Base-by-base conservation (phyloP, 2,329 filamentous ascomycete genomes). In the Curvularia verruculosa region DNA sequence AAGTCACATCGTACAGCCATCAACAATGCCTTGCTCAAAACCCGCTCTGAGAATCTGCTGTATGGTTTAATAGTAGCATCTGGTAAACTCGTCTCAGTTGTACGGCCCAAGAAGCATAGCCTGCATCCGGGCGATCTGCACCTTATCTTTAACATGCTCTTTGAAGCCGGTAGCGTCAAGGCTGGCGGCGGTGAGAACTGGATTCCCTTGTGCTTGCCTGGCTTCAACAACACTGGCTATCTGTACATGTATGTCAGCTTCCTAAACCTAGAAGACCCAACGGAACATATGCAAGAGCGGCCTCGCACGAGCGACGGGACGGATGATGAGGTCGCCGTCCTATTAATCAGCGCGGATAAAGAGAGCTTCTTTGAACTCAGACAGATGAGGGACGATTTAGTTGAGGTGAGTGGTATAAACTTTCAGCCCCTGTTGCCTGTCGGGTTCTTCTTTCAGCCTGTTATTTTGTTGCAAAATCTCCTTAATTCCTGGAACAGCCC, bases 231-330 rank as follows among this genome's bases (percentile, higher is more conserved):
- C 75, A 90, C 88, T 49, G 96, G 95, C 24, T 99, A 96, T 73
- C 83, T 99, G 1, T 97, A 99, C 80, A 98, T 99, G 92, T 99
- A 98, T 72, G 95, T 99, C 73, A 96, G 91, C 80, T 99, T 98
- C 75, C 85, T 99, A 60, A 87, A 91, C 65, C 82, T 85, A 36
- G 80, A 83, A 41, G 76, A 82, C 18, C 70, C 68, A 23, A 80
- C 77, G 29, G 79, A 77, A 52, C 76, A 76, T 26, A 74, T 78
- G 75, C 71, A 66, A 67, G 76, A 79, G 56, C 70, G 77, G 5
- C 75, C 77, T 13, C 54, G 68, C 49, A 75, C 69, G 21, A 69
- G 64, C 36, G 68, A 71, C 5, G 72, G 73, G 9, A 70, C 71
- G 48, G 88, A 92, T 49, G 89, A 95, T 63, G 84, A 86, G 24